phyloP scores from a whole-genome alignment of 768 basidiomycete genomes.

The Boletus pseudo-olivaceus region DNA sequence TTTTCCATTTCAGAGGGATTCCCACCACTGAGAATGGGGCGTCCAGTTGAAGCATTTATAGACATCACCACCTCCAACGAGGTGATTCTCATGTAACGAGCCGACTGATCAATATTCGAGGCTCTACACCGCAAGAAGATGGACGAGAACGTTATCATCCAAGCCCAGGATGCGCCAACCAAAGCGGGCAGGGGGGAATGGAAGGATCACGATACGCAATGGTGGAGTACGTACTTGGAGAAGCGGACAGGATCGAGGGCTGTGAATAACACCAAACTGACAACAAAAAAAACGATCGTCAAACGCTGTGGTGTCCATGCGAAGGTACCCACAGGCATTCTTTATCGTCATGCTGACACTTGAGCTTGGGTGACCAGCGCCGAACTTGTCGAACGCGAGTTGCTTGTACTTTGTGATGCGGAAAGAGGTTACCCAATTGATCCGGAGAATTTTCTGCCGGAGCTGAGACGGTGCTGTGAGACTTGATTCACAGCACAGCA shows the following conservation, averaged over 20 bases:
- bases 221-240: not conserved
- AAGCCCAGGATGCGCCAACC: not conserved
- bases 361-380: not conserved
- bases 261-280: not conserved
- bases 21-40: not conserved
- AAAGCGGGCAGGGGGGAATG: slow-evolving; percentile 2
- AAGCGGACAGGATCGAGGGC: slow-evolving; percentile 8
- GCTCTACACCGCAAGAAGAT: not conserved
- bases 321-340: too few species aligned
- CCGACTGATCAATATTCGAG: not conserved
- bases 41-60: not conserved
- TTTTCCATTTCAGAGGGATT: slow-evolving; percentile 5
- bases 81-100: not conserved
- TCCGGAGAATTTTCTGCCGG: not conserved
- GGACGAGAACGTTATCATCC: not conserved
- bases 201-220: slow-evolving; percentile 1
- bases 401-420: not conserved
- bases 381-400: not conserved
- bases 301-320: not conserved
- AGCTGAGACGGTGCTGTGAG: not conserved
- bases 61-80: not conserved
- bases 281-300: not conserved
- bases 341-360: not conserved
- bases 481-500: slow-evolving; percentile 2
- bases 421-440: not conserved